Evolutionary conservation across 805 yeast genomes (phyloP).

Genomic region (Lipomyces orientalis): DNA sequence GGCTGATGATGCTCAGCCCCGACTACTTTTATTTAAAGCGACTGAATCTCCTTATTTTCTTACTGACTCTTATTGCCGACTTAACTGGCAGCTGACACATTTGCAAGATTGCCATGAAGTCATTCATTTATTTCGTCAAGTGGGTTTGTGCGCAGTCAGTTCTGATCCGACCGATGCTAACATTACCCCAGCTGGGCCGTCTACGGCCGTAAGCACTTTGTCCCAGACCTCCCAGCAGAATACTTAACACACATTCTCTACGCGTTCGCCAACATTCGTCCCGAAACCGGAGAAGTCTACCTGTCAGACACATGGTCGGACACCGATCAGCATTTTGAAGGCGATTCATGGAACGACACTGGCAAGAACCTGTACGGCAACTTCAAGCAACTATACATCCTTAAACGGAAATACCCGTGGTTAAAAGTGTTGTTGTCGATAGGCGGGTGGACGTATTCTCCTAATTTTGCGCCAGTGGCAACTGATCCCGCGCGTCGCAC

Average conservation of each 20-base stretch:
- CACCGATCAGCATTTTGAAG: slow-evolving; percentile 15
- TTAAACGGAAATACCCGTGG: slow-evolving; percentile 52
- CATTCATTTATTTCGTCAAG: slow-evolving; percentile 28
- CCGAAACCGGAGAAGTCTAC: slow-evolving; percentile 57
- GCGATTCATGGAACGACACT: slow-evolving; percentile 18
- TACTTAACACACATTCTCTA: slow-evolving; percentile 72
- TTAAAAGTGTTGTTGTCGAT: slow-evolving; percentile 72
- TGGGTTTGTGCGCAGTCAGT: background rate
- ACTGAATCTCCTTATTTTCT: background rate
- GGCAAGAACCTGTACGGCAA: slow-evolving; percentile 50
- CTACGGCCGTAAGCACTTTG: slow-evolving; percentile 64
- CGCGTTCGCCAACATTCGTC: slow-evolving; percentile 71
- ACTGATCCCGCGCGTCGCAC: slow-evolving; percentile 49
- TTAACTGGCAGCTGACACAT: background rate
- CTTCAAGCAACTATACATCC: slow-evolving; percentile 54
- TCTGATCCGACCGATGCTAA: background rate
- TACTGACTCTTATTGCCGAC: too few species aligned
- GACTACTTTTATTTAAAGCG: background rate
- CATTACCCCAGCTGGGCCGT: slow-evolving; percentile 62
- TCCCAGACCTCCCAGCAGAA: slow-evolving; percentile 63
- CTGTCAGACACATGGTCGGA: slow-evolving; percentile 72
- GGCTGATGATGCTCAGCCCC: too few species aligned
- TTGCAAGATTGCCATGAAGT: slow-evolving; percentile 8
- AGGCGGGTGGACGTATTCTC: slow-evolving; percentile 77
- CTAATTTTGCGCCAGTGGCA: slow-evolving; percentile 50